These are phyloP conservation scores for Grosmannia clavigera DNA, from an alignment of 2,329 filamentous ascomycete species.

Conservation along the genomic window DNA sequence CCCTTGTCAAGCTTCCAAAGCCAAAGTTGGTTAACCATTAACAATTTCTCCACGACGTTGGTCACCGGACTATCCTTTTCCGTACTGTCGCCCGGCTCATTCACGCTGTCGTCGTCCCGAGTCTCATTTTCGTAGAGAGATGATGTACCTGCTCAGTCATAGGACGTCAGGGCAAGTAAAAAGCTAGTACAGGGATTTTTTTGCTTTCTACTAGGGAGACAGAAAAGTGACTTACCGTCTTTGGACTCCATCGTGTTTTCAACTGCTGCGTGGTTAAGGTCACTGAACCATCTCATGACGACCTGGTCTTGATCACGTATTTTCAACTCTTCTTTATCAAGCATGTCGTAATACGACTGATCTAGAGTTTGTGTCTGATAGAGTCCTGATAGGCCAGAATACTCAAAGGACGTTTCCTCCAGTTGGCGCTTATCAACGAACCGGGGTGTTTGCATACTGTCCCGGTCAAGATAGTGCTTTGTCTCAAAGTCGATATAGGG, in stretches of 20 bases:
- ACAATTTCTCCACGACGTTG: neutral
- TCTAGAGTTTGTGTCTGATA: neutral
- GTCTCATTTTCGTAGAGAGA: too few relatives aligned
- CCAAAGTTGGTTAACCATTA: conserved; percentile 2
- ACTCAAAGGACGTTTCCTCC: neutral
- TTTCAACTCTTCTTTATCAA: neutral
- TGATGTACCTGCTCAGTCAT: neutral
- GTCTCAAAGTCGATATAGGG: conserved; percentile 1
- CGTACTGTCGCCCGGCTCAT: neutral
- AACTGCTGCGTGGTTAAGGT: too few relatives aligned
- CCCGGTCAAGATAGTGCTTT: neutral
- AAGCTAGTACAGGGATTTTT: neutral
- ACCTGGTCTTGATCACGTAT: neutral
- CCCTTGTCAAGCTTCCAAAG: conserved; percentile 1
- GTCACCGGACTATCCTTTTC: neutral
- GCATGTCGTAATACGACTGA: neutral
- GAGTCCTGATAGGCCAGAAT: neutral
- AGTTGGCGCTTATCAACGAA: neutral
- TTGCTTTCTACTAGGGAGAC: too few relatives aligned
- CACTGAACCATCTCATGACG: neutral
- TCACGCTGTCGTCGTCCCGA: too few relatives aligned
- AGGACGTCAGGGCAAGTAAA: neutral
- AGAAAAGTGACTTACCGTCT: neutral
- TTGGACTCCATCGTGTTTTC: neutral
- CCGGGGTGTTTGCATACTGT: neutral